phyloP scores from a whole-genome alignment of 139 green algal species.

The Diplosphaera chodatii region DNA sequence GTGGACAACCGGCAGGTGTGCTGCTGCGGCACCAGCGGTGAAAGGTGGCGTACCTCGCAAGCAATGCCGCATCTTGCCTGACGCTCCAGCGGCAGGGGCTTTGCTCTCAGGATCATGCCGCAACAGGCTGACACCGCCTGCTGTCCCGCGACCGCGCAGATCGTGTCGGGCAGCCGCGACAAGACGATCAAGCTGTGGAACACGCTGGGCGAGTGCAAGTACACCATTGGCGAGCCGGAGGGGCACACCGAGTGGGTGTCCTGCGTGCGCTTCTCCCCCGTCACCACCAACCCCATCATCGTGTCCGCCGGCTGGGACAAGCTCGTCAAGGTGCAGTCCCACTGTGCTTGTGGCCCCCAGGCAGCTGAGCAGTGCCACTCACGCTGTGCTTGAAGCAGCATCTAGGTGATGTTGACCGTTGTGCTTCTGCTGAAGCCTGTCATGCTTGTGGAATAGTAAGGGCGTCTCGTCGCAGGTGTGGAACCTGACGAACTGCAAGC shows the following conservation, averaged over 20 bases:
- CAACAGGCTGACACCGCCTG: no score
- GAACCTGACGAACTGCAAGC: slow-evolving; percentile 98
- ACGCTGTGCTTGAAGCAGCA: no score
- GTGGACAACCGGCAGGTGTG: slow-evolving; percentile 96
- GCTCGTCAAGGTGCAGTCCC: slow-evolving; percentile 79
- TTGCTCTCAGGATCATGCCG: no score
- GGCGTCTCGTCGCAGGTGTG: slow-evolving; percentile 80
- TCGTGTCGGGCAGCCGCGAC: slow-evolving; percentile 94
- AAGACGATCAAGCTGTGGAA: slow-evolving; percentile 99
- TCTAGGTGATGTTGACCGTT: no score
- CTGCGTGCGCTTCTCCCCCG: slow-evolving; percentile 98
- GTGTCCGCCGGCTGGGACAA: slow-evolving; percentile 99
- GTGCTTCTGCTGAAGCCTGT: no score
- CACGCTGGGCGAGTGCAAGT: slow-evolving; percentile 99
- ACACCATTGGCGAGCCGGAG: slow-evolving; percentile 91
- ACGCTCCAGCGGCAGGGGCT: no score
- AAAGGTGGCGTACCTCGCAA: background rate
- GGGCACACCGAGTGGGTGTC: slow-evolving; percentile 96
- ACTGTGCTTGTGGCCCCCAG: background rate
- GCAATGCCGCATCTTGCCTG: no score
- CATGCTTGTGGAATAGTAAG: no score
- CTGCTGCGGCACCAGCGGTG: background rate
- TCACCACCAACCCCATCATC: slow-evolving; percentile 93
- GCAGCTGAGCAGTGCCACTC: no score
- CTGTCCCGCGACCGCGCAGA: slow-evolving; percentile 62